phyloP scores from a whole-genome alignment of 441 rosid genomes.

The Pelargonium exstipulatum region DNA sequence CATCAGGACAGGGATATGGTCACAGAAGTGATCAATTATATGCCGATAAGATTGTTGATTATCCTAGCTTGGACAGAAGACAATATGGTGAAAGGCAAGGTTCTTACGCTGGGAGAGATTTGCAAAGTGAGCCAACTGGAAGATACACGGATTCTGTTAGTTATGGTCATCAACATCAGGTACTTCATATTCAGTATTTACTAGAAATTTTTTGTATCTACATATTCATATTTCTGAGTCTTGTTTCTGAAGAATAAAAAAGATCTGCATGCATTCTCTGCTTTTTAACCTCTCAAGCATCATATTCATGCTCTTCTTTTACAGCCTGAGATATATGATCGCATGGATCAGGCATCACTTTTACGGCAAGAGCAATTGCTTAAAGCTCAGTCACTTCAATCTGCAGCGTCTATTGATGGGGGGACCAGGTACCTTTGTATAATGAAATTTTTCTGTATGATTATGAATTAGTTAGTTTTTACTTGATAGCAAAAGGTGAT shows the following conservation, averaged over 20 bases:
- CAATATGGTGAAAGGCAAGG: slow-evolving; percentile 70
- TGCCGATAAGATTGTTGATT: slow-evolving; percentile 70
- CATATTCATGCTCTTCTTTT: slow-evolving; percentile 18
- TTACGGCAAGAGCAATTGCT: slow-evolving; percentile 79
- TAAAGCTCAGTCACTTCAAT: slow-evolving; percentile 67
- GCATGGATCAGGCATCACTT: slow-evolving; percentile 69
- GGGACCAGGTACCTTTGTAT: slow-evolving; percentile 58
- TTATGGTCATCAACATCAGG: slow-evolving; percentile 78
- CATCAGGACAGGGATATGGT: slow-evolving; percentile 66
- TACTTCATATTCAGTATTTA: slow-evolving; percentile 21
- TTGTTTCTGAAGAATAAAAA: not conserved
- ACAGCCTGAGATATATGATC: slow-evolving; percentile 72
- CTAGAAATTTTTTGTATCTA: slow-evolving; percentile 8
- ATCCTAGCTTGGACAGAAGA: slow-evolving; percentile 62
- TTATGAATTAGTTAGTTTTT: slow-evolving; percentile 21
- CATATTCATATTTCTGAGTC: not conserved
- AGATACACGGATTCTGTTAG: slow-evolving; percentile 66
- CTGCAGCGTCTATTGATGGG: slow-evolving; percentile 64
- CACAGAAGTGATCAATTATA: slow-evolving; percentile 67
- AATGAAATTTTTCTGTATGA: slow-evolving; percentile 6
- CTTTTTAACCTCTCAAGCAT: slow-evolving; percentile 11
- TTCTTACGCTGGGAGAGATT: slow-evolving; percentile 63
- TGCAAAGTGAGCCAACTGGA: slow-evolving; percentile 59
- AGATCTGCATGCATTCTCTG: slow-evolving; percentile 12
- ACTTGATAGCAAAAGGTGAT: slow-evolving; percentile 20